These are phyloP conservation scores for Ambrosiella beaveri DNA, from an alignment of 2,329 filamentous ascomycete species.

Conservation along the genomic window DNA sequence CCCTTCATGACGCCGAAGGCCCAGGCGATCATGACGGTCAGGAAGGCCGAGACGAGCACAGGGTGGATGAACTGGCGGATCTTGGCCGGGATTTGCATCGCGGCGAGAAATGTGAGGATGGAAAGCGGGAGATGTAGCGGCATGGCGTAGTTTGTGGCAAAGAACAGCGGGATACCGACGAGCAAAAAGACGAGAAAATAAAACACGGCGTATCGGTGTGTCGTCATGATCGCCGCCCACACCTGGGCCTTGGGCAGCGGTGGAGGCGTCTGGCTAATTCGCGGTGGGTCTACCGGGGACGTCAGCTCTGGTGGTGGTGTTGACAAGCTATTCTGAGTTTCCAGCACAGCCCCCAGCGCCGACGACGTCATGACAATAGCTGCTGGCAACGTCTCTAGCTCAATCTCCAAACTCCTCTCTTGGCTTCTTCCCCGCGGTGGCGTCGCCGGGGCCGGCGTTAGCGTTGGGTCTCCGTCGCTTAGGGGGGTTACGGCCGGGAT, in stretches of 20 bases:
- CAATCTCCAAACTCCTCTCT: not conserved
- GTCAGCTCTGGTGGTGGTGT: no score
- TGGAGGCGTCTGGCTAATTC: not conserved
- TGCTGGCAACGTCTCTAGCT: not conserved
- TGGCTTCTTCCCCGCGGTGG: slow-evolving; percentile 8
- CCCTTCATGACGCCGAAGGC: slow-evolving; percentile 29
- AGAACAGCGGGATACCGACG: slow-evolving; percentile 38
- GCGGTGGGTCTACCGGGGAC: no score
- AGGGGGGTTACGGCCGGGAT: not conserved
- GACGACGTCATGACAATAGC: not conserved
- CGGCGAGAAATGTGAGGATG: slow-evolving; percentile 33
- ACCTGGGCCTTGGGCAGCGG: slow-evolving; percentile 20
- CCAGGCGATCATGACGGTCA: slow-evolving; percentile 36
- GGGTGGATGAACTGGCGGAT: slow-evolving; percentile 40
- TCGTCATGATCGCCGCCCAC: slow-evolving; percentile 31
- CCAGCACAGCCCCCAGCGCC: not conserved
- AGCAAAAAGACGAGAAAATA: slow-evolving; percentile 31
- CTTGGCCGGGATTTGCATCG: slow-evolving; percentile 28
- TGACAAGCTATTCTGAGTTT: not conserved
- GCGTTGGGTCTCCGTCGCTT: not conserved
- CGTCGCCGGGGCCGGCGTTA: not conserved
- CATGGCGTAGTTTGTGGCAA: slow-evolving; percentile 33
- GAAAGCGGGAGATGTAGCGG: slow-evolving; percentile 30
- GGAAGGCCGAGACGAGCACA: slow-evolving; percentile 36
- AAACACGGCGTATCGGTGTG: slow-evolving; percentile 28